Percentiles rank a stretch among this genome's conserved stretches.
Evolutionary conservation across 2,329 filamentous ascomycete genomes (phyloP).

Genomic region (Coniosporium tulheliwenetii): DNA sequence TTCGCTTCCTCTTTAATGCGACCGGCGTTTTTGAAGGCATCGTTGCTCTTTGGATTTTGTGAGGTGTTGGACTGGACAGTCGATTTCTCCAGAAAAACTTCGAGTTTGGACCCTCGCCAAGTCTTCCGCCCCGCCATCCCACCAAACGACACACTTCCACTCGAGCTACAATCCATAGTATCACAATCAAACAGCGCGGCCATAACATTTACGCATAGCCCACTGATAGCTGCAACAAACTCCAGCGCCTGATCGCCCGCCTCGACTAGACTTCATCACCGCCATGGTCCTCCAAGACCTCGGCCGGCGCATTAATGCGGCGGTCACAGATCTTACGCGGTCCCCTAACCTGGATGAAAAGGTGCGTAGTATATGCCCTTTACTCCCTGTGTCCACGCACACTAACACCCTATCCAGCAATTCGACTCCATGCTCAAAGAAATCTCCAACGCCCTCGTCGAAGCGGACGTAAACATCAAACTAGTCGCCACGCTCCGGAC

Average conservation of each 20-base stretch:
- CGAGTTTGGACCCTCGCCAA: neutral
- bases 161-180: neutral
- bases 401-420: conserved; percentile 37
- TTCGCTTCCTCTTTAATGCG: neutral
- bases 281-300: conserved; percentile 97
- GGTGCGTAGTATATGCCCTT: conserved; percentile 28
- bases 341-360: conserved; percentile 94
- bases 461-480: conserved; percentile 93
- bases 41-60: neutral
- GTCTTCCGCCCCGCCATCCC: conserved; percentile 6
- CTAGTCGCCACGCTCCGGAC: conserved; percentile 84
- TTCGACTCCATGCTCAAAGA: conserved; percentile 98
- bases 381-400: neutral
- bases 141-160: conserved; percentile 3
- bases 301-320: conserved; percentile 93
- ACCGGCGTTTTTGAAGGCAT: neutral
- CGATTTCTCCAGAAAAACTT: conserved; percentile 2
- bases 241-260: too few species aligned
- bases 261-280: neutral
- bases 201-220: neutral
- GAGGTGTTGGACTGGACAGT: neutral
- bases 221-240: neutral
- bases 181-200: too few species aligned
- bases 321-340: conserved; percentile 82
- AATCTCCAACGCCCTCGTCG: conserved; percentile 86